Conservation (phyloP, 495 filamentous ascomycete species). For the Aspergillus sclerotioniger region DNA sequence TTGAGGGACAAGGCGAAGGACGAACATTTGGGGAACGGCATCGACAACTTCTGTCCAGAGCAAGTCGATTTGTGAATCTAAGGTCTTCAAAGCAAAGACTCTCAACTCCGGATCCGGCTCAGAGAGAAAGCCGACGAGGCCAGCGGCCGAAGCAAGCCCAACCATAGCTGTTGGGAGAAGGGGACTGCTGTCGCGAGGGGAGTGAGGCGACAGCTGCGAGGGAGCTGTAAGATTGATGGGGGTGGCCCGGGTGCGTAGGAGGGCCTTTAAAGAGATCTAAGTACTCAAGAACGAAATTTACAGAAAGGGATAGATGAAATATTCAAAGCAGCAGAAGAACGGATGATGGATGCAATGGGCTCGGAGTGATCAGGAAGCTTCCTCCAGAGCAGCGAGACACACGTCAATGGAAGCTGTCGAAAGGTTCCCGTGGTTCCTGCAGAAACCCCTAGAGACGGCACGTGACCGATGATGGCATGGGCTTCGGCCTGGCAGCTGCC, state of each 20-base stretch:
- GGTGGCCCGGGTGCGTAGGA: slow-evolving; percentile 21
- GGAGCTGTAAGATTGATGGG: slow-evolving; percentile 28
- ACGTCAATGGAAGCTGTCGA: slow-evolving; percentile 42
- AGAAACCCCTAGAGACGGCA: slow-evolving; percentile 23
- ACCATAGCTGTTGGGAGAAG: slow-evolving; percentile 60
- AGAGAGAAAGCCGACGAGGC: slow-evolving; percentile 91
- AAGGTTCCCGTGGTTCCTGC: slow-evolving; percentile 25
- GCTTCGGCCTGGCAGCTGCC: background rate
- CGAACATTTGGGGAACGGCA: slow-evolving; percentile 89
- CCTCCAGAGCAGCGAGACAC: slow-evolving; percentile 31
- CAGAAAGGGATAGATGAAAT: slow-evolving; percentile 17
- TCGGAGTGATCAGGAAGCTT: slow-evolving; percentile 39
- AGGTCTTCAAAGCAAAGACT: slow-evolving; percentile 87
- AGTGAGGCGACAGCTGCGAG: slow-evolving; percentile 40
- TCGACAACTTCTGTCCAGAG: slow-evolving; percentile 97
- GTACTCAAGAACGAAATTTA: slow-evolving; percentile 14
- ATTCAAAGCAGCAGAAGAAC: slow-evolving; percentile 20
- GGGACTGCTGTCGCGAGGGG: slow-evolving; percentile 27
- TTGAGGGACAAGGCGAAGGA: slow-evolving; percentile 12
- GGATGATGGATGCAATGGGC: slow-evolving; percentile 27
- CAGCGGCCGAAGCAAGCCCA: slow-evolving; percentile 88
- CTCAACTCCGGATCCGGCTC: slow-evolving; percentile 91
- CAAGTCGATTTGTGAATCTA: slow-evolving; percentile 93
- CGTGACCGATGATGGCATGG: slow-evolving; percentile 22
- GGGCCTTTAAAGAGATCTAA: slow-evolving; percentile 5